phyloP scores from a whole-genome alignment of 2,329 filamentous ascomycete genomes.

The Neopestalotiopsis sp. region DNA sequence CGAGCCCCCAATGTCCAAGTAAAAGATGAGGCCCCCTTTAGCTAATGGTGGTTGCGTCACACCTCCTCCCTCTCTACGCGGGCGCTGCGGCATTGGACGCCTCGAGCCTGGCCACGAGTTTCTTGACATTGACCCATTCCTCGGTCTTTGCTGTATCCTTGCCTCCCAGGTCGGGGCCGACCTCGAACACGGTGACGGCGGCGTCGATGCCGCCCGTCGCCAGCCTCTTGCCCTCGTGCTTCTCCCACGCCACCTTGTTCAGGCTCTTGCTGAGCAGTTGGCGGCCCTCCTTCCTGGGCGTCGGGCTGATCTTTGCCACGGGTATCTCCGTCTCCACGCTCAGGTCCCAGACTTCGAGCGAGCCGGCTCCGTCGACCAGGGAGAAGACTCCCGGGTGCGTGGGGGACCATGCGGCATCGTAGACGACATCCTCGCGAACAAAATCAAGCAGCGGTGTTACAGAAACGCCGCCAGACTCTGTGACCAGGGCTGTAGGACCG shows the following conservation, averaged over 20 bases:
- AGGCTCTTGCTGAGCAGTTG: conserved; percentile 82
- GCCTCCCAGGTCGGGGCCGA: conserved; percentile 81
- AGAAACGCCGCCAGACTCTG: conserved; percentile 47
- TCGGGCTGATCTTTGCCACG: conserved; percentile 79
- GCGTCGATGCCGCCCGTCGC: conserved; percentile 94
- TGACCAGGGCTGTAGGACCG: conserved; percentile 66
- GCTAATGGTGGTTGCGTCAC: not conserved
- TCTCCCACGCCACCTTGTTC: conserved; percentile 95
- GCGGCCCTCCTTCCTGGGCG: conserved; percentile 64
- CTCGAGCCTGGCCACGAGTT: conserved; percentile 80
- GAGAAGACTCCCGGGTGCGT: conserved; percentile 94
- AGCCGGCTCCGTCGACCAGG: conserved; percentile 90
- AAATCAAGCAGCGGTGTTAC: conserved; percentile 86
- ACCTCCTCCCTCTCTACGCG: conserved; percentile 34
- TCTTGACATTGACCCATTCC: conserved; percentile 94
- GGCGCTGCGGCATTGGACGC: conserved; percentile 56
- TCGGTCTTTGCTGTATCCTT: conserved; percentile 82
- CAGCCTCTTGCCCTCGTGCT: conserved; percentile 82
- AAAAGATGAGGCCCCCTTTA: too few species aligned
- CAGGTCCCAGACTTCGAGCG: conserved; percentile 94
- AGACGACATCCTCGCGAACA: conserved; percentile 92
- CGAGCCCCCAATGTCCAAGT: not conserved
- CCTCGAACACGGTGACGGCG: conserved; percentile 90
- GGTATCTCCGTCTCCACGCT: conserved; percentile 93
- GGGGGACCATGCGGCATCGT: conserved; percentile 95